These are phyloP conservation scores for Leccinellum luteum DNA, from an alignment of 768 basidiomycete genomes.

Conservation along the genomic window DNA sequence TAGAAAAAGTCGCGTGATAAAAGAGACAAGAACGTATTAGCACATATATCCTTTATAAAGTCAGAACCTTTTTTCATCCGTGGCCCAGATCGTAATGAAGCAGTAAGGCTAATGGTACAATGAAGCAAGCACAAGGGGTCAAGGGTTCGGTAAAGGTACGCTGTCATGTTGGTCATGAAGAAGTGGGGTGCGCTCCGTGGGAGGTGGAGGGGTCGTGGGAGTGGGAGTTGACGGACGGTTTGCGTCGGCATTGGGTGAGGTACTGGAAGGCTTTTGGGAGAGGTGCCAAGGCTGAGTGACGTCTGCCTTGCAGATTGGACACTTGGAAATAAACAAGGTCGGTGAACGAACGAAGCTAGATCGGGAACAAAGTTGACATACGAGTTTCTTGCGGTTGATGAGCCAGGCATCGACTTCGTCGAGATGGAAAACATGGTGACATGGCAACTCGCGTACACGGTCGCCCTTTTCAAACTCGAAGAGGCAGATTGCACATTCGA, in stretches of 20 bases:
- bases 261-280: constrained; percentile 11
- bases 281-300: constrained; percentile 63
- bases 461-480: constrained; percentile 86
- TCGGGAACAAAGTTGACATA: constrained; percentile 38
- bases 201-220: constrained; percentile 13
- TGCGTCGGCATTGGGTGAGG: constrained; percentile 1
- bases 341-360: constrained; percentile 3
- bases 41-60: constrained; percentile 11
- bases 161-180: constrained; percentile 21
- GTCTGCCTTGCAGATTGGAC: constrained; percentile 90
- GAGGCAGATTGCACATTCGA: constrained; percentile 93
- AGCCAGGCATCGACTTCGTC: constrained; percentile 92
- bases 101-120: constrained; percentile 22
- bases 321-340: constrained; percentile 43
- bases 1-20: constrained; percentile 14
- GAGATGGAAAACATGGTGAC: constrained; percentile 93
- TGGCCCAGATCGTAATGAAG: constrained; percentile 1
- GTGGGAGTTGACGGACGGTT: constrained; percentile 2
- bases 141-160: constrained; percentile 11
- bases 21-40: constrained; percentile 5
- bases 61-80: not conserved
- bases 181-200: constrained; percentile 35
- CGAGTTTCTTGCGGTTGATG: constrained; percentile 88
- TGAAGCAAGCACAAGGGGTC: constrained; percentile 16
- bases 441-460: constrained; percentile 86